These are phyloP conservation scores for Neopestalotiopsis clavispora DNA, from an alignment of 2,329 filamentous ascomycete genomes.

Conservation along the genomic window DNA sequence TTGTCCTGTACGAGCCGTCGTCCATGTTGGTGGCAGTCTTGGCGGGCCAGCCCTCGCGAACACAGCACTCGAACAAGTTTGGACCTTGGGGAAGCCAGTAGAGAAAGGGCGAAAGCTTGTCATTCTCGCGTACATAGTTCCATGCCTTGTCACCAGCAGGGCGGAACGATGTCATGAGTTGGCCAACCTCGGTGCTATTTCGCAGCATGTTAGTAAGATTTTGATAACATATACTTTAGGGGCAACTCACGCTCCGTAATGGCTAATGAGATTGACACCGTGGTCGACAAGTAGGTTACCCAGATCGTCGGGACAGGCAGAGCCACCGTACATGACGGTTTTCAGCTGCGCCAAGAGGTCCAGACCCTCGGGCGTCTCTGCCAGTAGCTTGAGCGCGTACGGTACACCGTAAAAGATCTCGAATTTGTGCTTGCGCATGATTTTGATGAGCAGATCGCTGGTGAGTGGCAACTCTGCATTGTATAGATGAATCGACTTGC, in stretches of 20 bases:
- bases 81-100: slow-evolving; percentile 37
- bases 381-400: slow-evolving; percentile 67
- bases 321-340: slow-evolving; percentile 62
- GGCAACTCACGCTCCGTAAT: slow-evolving; percentile 59
- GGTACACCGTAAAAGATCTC: slow-evolving; percentile 67
- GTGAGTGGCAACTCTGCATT: slow-evolving; percentile 62
- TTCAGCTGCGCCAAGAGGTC: slow-evolving; percentile 49
- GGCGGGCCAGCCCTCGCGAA: slow-evolving; percentile 42
- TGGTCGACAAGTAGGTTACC: slow-evolving; percentile 56
- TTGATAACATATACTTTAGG: background rate
- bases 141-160: slow-evolving; percentile 58
- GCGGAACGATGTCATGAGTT: slow-evolving; percentile 65
- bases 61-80: slow-evolving; percentile 41
- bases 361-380: slow-evolving; percentile 61
- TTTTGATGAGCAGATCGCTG: slow-evolving; percentile 48
- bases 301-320: slow-evolving; percentile 62
- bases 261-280: slow-evolving; percentile 59
- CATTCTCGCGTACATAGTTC: slow-evolving; percentile 61
- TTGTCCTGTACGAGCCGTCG: slow-evolving; percentile 41
- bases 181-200: slow-evolving; percentile 59
- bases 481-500: slow-evolving; percentile 56
- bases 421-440: slow-evolving; percentile 46
- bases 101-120: slow-evolving; percentile 43
- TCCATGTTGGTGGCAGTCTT: slow-evolving; percentile 39
- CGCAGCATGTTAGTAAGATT: background rate